Percentiles rank a stretch among this genome's conserved stretches.
phyloP scores from a whole-genome alignment of 441 rosid genomes.

The Adansonia rubrostipa region DNA sequence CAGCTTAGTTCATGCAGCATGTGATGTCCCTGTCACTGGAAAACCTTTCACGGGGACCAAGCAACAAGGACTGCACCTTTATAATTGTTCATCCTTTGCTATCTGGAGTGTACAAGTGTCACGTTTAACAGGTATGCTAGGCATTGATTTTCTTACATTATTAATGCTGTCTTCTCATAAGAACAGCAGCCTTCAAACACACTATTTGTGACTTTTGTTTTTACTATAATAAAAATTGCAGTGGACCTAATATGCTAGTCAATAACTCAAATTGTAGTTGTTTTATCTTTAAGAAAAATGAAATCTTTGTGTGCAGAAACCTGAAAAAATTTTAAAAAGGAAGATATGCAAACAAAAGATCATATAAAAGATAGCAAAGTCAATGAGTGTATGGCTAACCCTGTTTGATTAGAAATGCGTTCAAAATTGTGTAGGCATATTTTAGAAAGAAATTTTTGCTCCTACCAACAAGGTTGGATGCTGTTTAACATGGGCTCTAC shows the following conservation, averaged over 20 bases:
- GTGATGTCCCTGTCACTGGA: constrained; percentile 78
- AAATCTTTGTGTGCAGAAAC: neutral
- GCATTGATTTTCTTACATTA: constrained; percentile 1
- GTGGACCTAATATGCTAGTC: constrained; percentile 3
- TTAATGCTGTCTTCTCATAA: neutral
- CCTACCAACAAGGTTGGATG: neutral
- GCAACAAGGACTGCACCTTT: constrained; percentile 68
- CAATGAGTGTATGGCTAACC: neutral
- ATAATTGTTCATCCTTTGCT: constrained; percentile 70
- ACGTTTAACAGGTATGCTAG: constrained; percentile 59
- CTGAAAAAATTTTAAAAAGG: constrained; percentile 4
- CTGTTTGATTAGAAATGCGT: neutral
- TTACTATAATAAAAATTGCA: neutral
- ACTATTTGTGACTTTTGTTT: neutral
- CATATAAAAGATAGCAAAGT: neutral
- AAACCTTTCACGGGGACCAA: constrained; percentile 57
- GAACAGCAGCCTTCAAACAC: neutral
- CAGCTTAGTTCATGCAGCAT: constrained; percentile 77
- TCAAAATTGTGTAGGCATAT: constrained; percentile 7
- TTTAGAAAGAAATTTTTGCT: neutral
- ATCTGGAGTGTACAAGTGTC: constrained; percentile 91
- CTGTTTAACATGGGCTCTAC: neutral
- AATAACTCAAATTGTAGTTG: neutral
- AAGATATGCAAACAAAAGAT: constrained; percentile 1
- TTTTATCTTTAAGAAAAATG: neutral